These are phyloP conservation scores for Suillus plorans DNA, from an alignment of 768 basidiomycete genomes.

Conservation along the genomic window DNA sequence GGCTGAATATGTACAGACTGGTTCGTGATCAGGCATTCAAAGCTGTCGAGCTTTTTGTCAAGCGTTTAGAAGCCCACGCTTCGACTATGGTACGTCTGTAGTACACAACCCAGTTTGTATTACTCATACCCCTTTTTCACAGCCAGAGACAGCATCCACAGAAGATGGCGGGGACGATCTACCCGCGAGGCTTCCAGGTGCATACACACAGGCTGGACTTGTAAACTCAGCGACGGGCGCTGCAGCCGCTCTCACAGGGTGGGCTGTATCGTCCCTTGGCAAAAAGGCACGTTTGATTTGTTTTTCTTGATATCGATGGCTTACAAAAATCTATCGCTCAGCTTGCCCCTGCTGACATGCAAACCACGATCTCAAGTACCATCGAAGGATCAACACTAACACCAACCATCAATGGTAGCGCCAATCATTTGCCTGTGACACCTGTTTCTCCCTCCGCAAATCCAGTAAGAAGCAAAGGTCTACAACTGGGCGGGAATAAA, in stretches of 20 bases:
- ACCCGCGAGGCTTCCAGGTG: constrained; percentile 29
- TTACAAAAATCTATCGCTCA: constrained; percentile 22
- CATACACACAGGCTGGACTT: constrained; percentile 38
- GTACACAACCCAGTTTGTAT: constrained; percentile 4
- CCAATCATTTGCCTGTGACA: not conserved
- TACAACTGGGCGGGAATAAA: constrained; percentile 71
- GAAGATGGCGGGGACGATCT: constrained; percentile 33
- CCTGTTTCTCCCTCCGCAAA: constrained; percentile 10
- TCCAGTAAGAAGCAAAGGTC: constrained; percentile 48
- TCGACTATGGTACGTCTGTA: constrained; percentile 67
- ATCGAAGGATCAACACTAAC: constrained; percentile 45
- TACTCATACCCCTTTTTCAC: not conserved
- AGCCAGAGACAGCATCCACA: constrained; percentile 58
- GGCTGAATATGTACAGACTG: constrained; percentile 45
- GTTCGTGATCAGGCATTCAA: constrained; percentile 98
- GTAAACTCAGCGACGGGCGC: constrained; percentile 90
- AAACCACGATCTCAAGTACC: constrained; percentile 54
- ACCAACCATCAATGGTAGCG: constrained; percentile 24
- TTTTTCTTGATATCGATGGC: not conserved
- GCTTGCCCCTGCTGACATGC: constrained; percentile 73
- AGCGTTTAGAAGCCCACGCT: constrained; percentile 77
- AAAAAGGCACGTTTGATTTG: constrained; percentile 57
- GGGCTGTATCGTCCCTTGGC: constrained; percentile 91
- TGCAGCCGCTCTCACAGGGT: constrained; percentile 88
- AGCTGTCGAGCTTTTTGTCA: constrained; percentile 84